Percentiles rank a stretch among this genome's conserved stretches.
Evolutionary conservation across 164 flowering plant genomes (phyloP).

Genomic region (Aristolochia contorta): DNA sequence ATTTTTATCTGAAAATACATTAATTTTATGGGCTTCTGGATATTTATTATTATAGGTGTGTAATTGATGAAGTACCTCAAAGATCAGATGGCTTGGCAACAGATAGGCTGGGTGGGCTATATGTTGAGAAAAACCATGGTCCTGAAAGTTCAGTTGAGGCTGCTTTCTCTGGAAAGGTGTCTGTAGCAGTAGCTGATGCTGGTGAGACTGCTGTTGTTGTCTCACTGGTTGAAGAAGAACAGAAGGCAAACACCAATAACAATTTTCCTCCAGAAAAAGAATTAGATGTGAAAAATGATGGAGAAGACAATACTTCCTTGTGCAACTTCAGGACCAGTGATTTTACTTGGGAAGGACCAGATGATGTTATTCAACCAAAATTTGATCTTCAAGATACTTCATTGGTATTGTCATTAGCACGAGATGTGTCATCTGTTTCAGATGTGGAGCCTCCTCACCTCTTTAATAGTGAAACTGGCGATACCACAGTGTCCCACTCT

Average conservation of each 20-base stretch:
- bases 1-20: too few species aligned
- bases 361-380: conserved; percentile 13
- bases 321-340: conserved; percentile 7
- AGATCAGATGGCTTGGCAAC: conserved; percentile 19
- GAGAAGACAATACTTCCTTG: conserved; percentile 9
- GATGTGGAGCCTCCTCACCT: conserved; percentile 16
- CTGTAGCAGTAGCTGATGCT: conserved; percentile 74
- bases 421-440: conserved; percentile 16
- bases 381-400: conserved; percentile 17
- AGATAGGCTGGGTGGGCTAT: conserved; percentile 15
- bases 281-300: conserved; percentile 11
- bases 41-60: conserved; percentile 40
- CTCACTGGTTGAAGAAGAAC: conserved; percentile 50
- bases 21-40: too few species aligned
- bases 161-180: conserved; percentile 45
- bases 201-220: conserved; percentile 95
- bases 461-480: conserved; percentile 11
- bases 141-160: conserved; percentile 22
- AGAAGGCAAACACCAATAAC: conserved; percentile 19
- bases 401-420: conserved; percentile 27
- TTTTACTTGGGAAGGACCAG: conserved; percentile 9
- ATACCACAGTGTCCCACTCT: conserved; percentile 9
- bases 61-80: conserved; percentile 20
- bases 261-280: conserved; percentile 9
- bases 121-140: conserved; percentile 14